A percentile compares a stretch with the other conserved stretches of the same genome.
phyloP scores from a whole-genome alignment of 192 early-diverging fungal genomes.

The Mycoemilia scoparia region DNA sequence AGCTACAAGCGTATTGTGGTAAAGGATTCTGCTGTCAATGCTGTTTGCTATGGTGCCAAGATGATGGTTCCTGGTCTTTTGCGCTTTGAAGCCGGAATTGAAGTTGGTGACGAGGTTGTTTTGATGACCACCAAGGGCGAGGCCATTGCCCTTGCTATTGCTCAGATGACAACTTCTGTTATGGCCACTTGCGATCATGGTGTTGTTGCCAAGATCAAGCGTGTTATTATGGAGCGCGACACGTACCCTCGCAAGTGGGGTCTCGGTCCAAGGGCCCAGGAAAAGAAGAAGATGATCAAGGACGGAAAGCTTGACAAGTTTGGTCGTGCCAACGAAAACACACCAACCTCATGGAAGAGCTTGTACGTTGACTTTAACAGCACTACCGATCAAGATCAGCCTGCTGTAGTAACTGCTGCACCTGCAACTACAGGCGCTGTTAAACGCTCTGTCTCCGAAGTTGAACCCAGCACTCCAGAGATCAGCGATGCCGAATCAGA shows the following conservation, averaged over 20 bases:
- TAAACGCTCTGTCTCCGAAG: slow-evolving; percentile 1
- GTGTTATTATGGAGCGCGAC: slow-evolving; percentile 99
- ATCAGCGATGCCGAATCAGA: background rate
- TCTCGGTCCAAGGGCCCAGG: slow-evolving; percentile 80
- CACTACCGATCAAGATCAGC: slow-evolving; percentile 6
- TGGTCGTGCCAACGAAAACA: slow-evolving; percentile 73
- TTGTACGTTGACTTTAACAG: slow-evolving; percentile 48
- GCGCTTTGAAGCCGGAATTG: slow-evolving; percentile 87
- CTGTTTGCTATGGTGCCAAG: slow-evolving; percentile 99
- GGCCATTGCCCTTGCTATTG: slow-evolving; percentile 93
- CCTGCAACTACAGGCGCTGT: background rate
- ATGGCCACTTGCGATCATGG: slow-evolving; percentile 95
- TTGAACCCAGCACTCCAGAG: background rate
- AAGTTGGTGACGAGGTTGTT: slow-evolving; percentile 92
- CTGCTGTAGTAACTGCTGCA: slow-evolving; percentile 1
- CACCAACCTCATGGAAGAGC: slow-evolving; percentile 70
- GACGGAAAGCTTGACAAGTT: slow-evolving; percentile 97
- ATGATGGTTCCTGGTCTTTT: slow-evolving; percentile 96
- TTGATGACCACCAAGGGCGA: slow-evolving; percentile 99
- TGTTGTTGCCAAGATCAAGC: slow-evolving; percentile 98
- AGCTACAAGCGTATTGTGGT: slow-evolving; percentile 95
- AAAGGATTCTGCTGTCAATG: slow-evolving; percentile 96
- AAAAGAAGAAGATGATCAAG: slow-evolving; percentile 98
- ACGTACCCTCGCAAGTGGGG: slow-evolving; percentile 98
- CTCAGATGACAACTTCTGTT: slow-evolving; percentile 92